Percentiles rank a stretch among this genome's conserved stretches.
These are phyloP conservation scores for Leccinum solheimii DNA, from an alignment of 1,284 basidiomycete species.

Conservation along the genomic window DNA sequence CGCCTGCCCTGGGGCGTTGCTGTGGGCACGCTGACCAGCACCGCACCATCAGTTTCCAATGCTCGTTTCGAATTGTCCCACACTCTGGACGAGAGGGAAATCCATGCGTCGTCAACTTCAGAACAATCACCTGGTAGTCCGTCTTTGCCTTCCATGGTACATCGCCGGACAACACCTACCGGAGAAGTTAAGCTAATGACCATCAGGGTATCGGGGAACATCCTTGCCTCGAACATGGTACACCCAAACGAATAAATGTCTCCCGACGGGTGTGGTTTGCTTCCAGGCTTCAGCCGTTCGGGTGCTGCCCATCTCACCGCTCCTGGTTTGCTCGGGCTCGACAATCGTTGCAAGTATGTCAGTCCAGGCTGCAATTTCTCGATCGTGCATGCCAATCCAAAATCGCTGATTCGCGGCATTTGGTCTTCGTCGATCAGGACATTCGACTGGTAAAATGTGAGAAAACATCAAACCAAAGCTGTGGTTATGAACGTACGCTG, in stretches of 20 bases:
- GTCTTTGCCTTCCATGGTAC: background rate
- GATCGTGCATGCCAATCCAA: background rate
- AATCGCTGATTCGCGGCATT: background rate
- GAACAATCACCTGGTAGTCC: background rate
- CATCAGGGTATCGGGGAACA: no score
- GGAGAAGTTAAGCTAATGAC: background rate
- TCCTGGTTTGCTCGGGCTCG: background rate
- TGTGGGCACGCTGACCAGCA: no score
- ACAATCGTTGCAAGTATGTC: background rate
- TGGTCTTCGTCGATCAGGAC: background rate
- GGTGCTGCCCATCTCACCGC: background rate
- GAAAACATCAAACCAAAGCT: background rate
- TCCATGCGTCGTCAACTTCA: background rate
- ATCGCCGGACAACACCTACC: background rate
- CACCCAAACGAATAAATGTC: background rate
- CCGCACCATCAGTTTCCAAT: no score
- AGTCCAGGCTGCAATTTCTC: background rate
- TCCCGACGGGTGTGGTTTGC: no score
- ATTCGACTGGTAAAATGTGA: background rate
- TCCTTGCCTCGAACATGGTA: background rate
- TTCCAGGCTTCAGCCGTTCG: background rate
- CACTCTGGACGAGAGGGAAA: no score
- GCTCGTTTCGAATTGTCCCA: no score
- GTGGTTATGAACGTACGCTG: no score
- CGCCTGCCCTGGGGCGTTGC: no score